Conservation (phyloP, 208 protist species). For the Crithidia fasciculata region DNA sequence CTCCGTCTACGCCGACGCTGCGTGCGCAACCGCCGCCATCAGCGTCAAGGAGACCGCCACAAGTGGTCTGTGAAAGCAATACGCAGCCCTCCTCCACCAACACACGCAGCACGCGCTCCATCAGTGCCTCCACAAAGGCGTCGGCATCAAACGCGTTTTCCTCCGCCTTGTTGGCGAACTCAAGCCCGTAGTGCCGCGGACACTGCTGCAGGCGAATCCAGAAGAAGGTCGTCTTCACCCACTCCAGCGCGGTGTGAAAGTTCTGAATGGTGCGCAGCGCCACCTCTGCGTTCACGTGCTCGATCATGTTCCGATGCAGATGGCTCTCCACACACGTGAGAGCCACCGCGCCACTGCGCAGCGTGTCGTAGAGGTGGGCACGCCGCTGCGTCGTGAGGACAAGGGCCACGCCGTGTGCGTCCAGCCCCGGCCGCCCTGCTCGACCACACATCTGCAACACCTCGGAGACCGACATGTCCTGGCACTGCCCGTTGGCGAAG, state of each 20-base stretch:
- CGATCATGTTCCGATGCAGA: conserved; percentile 88
- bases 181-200: conserved; percentile 80
- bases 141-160: conserved; percentile 53
- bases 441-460: conserved; percentile 99
- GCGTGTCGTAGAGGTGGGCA: conserved; percentile 60
- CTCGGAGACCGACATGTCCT: conserved; percentile 97
- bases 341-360: conserved; percentile 43
- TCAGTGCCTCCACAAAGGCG: conserved; percentile 62
- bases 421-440: conserved; percentile 88
- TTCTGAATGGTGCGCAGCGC: conserved; percentile 88
- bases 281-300: conserved; percentile 95
- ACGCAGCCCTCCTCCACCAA: conserved; percentile 64
- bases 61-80: conserved; percentile 21
- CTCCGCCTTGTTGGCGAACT: conserved; percentile 52
- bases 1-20: neutral
- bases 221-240: conserved; percentile 92
- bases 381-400: conserved; percentile 87
- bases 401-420: conserved; percentile 84
- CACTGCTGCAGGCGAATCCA: conserved; percentile 81
- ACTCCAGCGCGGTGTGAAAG: conserved; percentile 71
- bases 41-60: too few species aligned
- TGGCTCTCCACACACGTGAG: conserved; percentile 69
- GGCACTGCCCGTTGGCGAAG: conserved; percentile 93
- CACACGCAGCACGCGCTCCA: conserved; percentile 67
- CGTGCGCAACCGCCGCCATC: neutral